These are phyloP conservation scores for Leptographium procerum DNA, from an alignment of 2,329 filamentous ascomycete species.

Conservation along the genomic window DNA sequence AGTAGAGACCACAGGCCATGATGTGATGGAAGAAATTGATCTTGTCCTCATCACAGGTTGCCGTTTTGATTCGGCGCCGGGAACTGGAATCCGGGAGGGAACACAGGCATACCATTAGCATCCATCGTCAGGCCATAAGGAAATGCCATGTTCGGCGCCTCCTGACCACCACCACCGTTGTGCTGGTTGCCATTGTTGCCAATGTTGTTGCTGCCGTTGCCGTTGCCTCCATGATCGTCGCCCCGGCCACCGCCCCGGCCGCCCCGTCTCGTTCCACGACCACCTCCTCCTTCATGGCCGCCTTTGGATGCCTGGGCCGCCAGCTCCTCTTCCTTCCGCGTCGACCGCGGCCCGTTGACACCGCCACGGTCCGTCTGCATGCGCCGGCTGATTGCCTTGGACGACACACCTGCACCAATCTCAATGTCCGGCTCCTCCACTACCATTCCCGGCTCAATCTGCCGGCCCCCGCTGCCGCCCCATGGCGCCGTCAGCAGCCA, in stretches of 20 bases:
- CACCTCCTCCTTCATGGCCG: constrained; percentile 1
- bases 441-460: constrained; percentile 72
- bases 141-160: constrained; percentile 19
- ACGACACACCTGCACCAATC: constrained; percentile 93
- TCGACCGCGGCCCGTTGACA: constrained; percentile 52
- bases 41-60: neutral
- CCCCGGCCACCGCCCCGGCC: constrained; percentile 12
- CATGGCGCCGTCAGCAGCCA: constrained; percentile 94
- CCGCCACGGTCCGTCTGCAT: constrained; percentile 60
- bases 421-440: constrained; percentile 98
- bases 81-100: constrained; percentile 33
- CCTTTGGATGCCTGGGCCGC: neutral
- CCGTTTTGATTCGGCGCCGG: constrained; percentile 7
- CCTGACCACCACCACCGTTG: constrained; percentile 6
- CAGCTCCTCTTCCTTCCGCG: constrained; percentile 27
- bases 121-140: constrained; percentile 32
- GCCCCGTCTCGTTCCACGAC: constrained; percentile 8
- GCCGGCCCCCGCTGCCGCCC: constrained; percentile 76
- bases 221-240: constrained; percentile 16
- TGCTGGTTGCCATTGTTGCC: constrained; percentile 5
- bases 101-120: constrained; percentile 38
- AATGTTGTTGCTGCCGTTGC: neutral
- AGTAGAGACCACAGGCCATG: too few relatives aligned
- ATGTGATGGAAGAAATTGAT: too few relatives aligned
- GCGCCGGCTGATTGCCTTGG: constrained; percentile 66